Conservation (phyloP, 177 flowering plant species). For the Vitis hybrid region DNA sequence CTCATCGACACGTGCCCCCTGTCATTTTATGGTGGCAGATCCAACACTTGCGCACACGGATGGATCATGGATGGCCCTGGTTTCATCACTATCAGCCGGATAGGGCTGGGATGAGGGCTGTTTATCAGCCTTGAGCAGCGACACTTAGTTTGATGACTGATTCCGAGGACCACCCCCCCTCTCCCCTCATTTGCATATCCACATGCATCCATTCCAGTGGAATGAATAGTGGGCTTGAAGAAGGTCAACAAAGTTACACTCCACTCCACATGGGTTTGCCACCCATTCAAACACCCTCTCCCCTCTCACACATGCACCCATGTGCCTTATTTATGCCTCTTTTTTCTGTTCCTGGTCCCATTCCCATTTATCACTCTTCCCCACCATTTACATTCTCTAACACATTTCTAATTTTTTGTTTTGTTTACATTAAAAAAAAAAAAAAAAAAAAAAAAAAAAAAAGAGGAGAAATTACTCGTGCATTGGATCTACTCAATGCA, state of each 20-base stretch:
- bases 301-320: slow-evolving; percentile 12
- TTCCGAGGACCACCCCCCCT: not conserved
- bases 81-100: slow-evolving; percentile 20
- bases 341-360: not conserved
- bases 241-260: no score
- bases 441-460: no score
- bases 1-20: slow-evolving; percentile 5
- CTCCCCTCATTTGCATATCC: not conserved
- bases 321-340: slow-evolving; percentile 11
- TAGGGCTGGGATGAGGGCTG: not conserved
- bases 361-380: no score
- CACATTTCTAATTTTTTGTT: no score
- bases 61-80: slow-evolving; percentile 1
- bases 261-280: not conserved
- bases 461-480: no score
- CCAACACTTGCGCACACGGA: slow-evolving; percentile 14
- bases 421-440: no score
- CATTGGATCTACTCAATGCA: no score
- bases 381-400: not conserved
- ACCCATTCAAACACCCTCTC: slow-evolving; percentile 8
- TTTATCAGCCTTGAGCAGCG: no score
- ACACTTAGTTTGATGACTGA: not conserved
- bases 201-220: no score
- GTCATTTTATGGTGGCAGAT: slow-evolving; percentile 8
- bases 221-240: no score